Conservation (phyloP, 2,329 filamentous ascomycete genomes). For the Pseudohalonectria lignicola region DNA sequence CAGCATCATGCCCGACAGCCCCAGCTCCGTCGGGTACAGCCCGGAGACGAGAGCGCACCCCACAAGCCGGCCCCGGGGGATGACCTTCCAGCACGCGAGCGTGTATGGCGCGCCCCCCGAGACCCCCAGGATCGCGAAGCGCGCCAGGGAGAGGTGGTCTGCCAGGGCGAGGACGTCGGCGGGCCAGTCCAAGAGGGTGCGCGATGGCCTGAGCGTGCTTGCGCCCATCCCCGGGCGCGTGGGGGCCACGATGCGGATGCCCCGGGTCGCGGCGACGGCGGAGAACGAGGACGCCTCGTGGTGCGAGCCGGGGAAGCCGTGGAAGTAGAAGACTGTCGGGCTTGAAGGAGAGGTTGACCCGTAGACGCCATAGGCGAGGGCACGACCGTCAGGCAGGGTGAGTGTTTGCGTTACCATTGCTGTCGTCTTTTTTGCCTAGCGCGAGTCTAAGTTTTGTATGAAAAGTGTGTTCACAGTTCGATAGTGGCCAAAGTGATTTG, state of each 20-base stretch:
- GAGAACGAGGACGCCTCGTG: constrained; percentile 20
- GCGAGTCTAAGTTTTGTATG: too few relatives aligned
- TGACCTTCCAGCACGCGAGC: constrained; percentile 15
- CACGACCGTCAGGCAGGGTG: constrained; percentile 25
- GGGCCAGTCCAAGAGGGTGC: constrained; percentile 20
- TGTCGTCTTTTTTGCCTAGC: background rate
- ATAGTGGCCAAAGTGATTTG: too few relatives aligned
- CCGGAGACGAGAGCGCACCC: constrained; percentile 7
- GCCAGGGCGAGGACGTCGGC: constrained; percentile 20
- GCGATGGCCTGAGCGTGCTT: constrained; percentile 21
- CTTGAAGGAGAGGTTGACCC: constrained; percentile 10
- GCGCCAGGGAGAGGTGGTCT: constrained; percentile 9
- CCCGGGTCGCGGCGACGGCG: constrained; percentile 11
- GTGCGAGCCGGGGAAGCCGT: constrained; percentile 29
- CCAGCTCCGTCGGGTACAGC: constrained; percentile 10
- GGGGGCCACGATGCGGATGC: constrained; percentile 22
- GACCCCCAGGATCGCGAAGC: constrained; percentile 20
- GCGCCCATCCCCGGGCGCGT: constrained; percentile 31
- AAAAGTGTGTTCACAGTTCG: too few relatives aligned
- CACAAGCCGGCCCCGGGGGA: constrained; percentile 18
- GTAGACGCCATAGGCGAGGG: constrained; percentile 27
- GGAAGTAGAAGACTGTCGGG: constrained; percentile 25
- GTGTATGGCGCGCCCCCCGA: constrained; percentile 25
- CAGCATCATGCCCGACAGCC: constrained; percentile 12
- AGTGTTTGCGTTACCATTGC: constrained; percentile 15